These are phyloP conservation scores for Beta lomatogona DNA, from an alignment of 179 eudicot genomes.

Conservation along the genomic window DNA sequence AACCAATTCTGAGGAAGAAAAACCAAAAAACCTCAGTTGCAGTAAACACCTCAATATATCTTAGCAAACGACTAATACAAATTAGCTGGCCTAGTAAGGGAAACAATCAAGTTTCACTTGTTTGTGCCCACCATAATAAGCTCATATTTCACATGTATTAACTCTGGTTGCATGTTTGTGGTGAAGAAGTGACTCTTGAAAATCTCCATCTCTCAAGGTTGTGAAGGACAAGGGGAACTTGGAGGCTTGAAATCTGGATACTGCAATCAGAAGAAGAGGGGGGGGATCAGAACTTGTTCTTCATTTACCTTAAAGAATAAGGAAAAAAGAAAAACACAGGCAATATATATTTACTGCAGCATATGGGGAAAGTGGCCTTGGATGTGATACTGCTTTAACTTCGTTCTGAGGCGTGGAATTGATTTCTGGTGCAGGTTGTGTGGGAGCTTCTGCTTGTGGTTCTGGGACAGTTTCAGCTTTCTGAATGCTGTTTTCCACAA, in stretches of 20 bases:
- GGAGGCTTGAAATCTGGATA: constrained; percentile 92
- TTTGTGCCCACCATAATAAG: background rate
- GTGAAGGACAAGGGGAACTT: constrained; percentile 78
- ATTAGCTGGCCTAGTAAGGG: constrained; percentile 13
- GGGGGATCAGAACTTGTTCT: background rate
- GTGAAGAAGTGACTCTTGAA: background rate
- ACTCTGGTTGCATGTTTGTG: background rate
- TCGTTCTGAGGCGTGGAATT: constrained; percentile 56
- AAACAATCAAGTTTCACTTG: constrained; percentile 11
- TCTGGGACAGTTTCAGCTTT: constrained; percentile 42
- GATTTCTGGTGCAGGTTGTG: constrained; percentile 43
- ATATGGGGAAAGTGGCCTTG: constrained; percentile 83
- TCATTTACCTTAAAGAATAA: background rate
- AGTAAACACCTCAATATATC: background rate
- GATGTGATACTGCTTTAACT: constrained; percentile 51
- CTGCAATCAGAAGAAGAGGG: constrained; percentile 44
- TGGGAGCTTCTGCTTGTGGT: constrained; percentile 32
- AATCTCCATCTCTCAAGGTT: constrained; percentile 43
- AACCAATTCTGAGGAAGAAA: background rate
- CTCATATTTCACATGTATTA: background rate
- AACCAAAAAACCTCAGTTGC: constrained; percentile 4
- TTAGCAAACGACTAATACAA: background rate
- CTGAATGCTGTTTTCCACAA: constrained; percentile 27
- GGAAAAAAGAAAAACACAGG: background rate
- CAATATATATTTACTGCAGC: constrained; percentile 43